Evolutionary conservation across 2,329 filamentous ascomycete species (phyloP).

Genomic region (Dryadomyces quercus-mongolicae): DNA sequence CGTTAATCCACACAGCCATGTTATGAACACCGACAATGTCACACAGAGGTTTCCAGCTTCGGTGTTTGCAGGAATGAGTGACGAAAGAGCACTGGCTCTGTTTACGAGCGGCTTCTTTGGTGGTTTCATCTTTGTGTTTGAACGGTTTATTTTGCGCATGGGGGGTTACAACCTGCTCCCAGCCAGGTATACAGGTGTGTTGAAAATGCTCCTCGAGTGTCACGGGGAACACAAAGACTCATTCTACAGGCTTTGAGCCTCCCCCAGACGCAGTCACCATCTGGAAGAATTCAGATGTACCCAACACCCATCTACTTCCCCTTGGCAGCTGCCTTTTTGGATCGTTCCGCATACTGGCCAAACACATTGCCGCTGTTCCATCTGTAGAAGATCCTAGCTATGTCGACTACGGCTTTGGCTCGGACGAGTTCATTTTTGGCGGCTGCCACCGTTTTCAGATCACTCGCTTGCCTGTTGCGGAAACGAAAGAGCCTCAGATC

Average conservation of each 20-base stretch:
- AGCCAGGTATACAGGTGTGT: constrained; percentile 3
- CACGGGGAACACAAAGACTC: no score
- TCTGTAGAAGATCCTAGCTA: constrained; percentile 3
- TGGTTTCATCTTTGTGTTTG: constrained; percentile 3
- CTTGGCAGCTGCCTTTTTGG: constrained; percentile 5
- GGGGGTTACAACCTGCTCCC: constrained; percentile 4
- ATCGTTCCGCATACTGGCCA: constrained; percentile 2
- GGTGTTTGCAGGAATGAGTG: neutral
- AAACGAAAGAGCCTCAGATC: neutral
- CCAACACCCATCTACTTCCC: constrained; percentile 2
- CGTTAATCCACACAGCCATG: constrained; percentile 3
- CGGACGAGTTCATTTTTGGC: constrained; percentile 4
- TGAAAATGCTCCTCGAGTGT: no score
- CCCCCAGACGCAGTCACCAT: constrained; percentile 2
- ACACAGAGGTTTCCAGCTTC: constrained; percentile 1
- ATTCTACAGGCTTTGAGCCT: neutral
- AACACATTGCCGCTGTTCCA: neutral
- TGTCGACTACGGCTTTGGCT: constrained; percentile 4
- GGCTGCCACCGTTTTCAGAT: constrained; percentile 5
- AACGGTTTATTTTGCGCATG: constrained; percentile 2
- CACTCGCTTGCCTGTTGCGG: constrained; percentile 1
- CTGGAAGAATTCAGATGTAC: neutral
- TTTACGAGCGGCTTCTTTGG: constrained; percentile 5
- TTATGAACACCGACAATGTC: constrained; percentile 1
- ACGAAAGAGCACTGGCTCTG: constrained; percentile 1